Evolutionary conservation across 345 rosid genomes (phyloP).

Genomic region (Rhizophora apiculata): DNA sequence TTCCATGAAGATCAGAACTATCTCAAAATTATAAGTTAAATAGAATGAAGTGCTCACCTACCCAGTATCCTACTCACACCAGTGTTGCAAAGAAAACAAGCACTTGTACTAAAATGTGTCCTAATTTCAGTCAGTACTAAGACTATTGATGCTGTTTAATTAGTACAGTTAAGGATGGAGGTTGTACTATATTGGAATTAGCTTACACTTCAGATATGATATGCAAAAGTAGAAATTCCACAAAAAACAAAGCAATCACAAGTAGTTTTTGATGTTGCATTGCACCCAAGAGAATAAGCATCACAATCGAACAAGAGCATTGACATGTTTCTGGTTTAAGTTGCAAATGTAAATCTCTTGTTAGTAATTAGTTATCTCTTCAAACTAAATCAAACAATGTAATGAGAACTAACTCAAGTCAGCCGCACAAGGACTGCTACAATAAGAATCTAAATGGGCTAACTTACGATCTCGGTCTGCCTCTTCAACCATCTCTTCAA

Average conservation of each 20-base stretch:
- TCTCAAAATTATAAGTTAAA: neutral
- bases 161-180: neutral
- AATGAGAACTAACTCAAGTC: neutral
- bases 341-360: too few species aligned
- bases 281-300: neutral
- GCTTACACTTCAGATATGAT: neutral
- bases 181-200: neutral
- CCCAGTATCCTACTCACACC: neutral
- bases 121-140: neutral
- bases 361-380: too few species aligned
- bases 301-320: too few species aligned
- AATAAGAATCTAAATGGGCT: neutral
- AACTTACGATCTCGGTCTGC: conserved; percentile 80
- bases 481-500: conserved; percentile 75
- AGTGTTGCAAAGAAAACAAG: neutral
- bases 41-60: neutral
- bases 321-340: too few species aligned
- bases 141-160: neutral
- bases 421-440: neutral
- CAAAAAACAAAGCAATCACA: neutral
- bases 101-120: neutral
- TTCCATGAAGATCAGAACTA: neutral
- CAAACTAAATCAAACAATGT: neutral
- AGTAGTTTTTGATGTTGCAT: neutral
- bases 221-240: neutral